Conservation (phyloP, 495 filamentous ascomycete genomes). For the Astrocystis sublimbata region DNA sequence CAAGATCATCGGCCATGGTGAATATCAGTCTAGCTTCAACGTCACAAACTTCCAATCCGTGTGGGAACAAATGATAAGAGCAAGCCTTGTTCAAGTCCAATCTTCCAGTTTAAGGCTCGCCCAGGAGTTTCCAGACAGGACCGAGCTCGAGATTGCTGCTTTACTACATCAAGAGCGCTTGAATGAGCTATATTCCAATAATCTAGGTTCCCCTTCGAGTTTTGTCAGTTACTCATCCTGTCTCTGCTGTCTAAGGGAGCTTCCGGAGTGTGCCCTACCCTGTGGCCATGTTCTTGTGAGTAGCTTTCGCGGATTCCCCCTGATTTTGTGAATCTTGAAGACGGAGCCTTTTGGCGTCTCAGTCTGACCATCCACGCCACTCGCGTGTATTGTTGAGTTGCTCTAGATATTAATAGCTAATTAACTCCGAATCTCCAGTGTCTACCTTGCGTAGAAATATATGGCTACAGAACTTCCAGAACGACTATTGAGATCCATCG, state of each 20-base stretch:
- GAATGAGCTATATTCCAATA: conserved; percentile 32
- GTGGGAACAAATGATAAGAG: conserved; percentile 34
- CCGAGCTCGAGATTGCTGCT: conserved; percentile 28
- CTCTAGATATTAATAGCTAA: not conserved
- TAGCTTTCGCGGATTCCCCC: not conserved
- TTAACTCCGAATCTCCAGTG: conserved; percentile 31
- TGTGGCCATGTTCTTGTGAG: conserved; percentile 58
- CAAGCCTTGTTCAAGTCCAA: conserved; percentile 28
- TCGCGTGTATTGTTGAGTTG: too few relatives aligned
- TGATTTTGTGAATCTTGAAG: not conserved
- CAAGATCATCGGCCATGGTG: conserved; percentile 46
- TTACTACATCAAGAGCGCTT: conserved; percentile 31
- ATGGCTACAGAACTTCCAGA: conserved; percentile 31
- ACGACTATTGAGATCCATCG: conserved; percentile 32
- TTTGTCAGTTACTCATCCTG: conserved; percentile 46
- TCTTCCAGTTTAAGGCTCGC: conserved; percentile 26
- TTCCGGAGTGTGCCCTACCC: conserved; percentile 54
- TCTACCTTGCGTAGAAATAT: conserved; percentile 41
- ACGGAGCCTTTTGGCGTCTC: not conserved
- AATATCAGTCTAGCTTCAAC: conserved; percentile 48
- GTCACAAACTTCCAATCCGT: conserved; percentile 34
- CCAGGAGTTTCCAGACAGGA: conserved; percentile 28
- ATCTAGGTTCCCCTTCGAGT: conserved; percentile 23
- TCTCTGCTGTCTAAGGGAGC: conserved; percentile 55
- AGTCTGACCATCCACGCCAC: too few relatives aligned